Evolutionary conservation across 257 asterid species (phyloP).

Genomic region (Schizonepeta tenuifolia): DNA sequence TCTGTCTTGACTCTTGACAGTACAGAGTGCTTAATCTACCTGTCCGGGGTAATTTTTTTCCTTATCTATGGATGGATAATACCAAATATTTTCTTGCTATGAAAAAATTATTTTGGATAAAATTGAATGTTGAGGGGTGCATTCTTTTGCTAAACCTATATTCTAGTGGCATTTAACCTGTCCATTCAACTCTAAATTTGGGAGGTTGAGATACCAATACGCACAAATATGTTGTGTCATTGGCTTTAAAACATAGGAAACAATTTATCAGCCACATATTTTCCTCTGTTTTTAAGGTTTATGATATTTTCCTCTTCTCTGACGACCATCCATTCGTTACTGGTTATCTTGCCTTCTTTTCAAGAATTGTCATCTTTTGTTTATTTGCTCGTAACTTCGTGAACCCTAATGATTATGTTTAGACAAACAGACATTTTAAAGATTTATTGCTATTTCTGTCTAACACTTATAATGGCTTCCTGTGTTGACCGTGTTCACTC

Average conservation of each 20-base stretch:
- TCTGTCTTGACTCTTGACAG: constrained; percentile 13
- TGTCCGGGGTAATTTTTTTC: constrained; percentile 11
- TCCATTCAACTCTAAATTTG: constrained; percentile 15
- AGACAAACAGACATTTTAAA: constrained; percentile 10
- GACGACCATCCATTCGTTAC: background rate
- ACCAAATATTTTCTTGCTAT: background rate
- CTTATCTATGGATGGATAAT: constrained; percentile 5
- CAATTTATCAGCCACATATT: background rate
- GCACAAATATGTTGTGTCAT: background rate
- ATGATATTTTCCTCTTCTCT: background rate
- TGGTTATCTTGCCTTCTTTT: constrained; percentile 8
- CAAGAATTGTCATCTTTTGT: background rate
- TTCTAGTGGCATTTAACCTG: constrained; percentile 20
- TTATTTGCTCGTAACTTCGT: constrained; percentile 19
- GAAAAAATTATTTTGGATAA: background rate
- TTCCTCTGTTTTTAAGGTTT: constrained; percentile 12
- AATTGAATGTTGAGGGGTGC: constrained; percentile 9
- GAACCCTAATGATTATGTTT: background rate
- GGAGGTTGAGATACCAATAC: constrained; percentile 19
- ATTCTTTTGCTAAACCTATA: constrained; percentile 17
- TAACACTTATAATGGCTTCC: constrained; percentile 23
- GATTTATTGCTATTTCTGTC: constrained; percentile 17
- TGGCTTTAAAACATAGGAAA: background rate
- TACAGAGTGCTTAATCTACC: background rate
- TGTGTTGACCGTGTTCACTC: constrained; percentile 13